phyloP scores from a whole-genome alignment of 2,329 filamentous ascomycete genomes.

The Aureobasidium sp. region DNA sequence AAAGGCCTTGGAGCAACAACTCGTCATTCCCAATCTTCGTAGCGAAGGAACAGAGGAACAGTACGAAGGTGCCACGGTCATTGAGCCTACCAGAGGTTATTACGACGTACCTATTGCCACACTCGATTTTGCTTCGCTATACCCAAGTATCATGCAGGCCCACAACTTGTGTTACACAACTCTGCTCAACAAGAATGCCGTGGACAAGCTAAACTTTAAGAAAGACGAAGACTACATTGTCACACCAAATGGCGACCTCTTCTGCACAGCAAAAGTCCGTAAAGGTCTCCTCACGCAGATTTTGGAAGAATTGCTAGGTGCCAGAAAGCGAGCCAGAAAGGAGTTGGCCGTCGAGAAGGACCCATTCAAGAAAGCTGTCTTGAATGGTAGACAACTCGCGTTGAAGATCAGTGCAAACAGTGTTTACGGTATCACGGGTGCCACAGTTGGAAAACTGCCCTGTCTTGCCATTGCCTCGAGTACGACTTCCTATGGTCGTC shows the following conservation, averaged over 20 bases:
- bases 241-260: conserved; percentile 89
- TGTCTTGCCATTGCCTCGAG: conserved; percentile 93
- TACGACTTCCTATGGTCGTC: conserved; percentile 91
- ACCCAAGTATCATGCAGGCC: conserved; percentile 97
- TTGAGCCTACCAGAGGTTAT: conserved; percentile 87
- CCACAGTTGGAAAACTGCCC: conserved; percentile 89
- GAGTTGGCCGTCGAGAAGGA: conserved; percentile 85
- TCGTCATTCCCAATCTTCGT: conserved; percentile 84
- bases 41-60: conserved; percentile 69
- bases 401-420: conserved; percentile 96
- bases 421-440: conserved; percentile 94
- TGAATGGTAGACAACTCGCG: conserved; percentile 94
- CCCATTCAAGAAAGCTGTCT: conserved; percentile 92
- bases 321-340: conserved; percentile 88
- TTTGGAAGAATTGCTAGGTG: conserved; percentile 83
- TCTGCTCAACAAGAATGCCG: conserved; percentile 65
- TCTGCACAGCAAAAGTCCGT: conserved; percentile 77
- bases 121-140: conserved; percentile 96
- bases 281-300: conserved; percentile 93
- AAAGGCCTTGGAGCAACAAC: conserved; percentile 84
- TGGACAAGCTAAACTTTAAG: conserved; percentile 67
- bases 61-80: conserved; percentile 96
- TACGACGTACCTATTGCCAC: conserved; percentile 94
- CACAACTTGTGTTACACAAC: conserved; percentile 99
- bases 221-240: conserved; percentile 95